Conservation (phyloP, 805 yeast species). For the Blastobotrys peoriensis region DNA sequence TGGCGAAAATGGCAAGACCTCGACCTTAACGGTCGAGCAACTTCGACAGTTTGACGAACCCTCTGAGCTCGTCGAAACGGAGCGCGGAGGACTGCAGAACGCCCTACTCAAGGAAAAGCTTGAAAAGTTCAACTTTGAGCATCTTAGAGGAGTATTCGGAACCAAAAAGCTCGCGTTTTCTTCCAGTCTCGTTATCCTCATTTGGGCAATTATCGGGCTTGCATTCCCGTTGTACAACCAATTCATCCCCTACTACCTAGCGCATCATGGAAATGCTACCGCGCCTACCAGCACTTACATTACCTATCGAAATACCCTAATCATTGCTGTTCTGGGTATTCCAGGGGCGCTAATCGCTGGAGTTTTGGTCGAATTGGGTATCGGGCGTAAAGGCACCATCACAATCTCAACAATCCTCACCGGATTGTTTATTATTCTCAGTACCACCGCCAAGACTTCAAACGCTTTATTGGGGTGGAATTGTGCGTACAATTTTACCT, state of each 20-base stretch:
- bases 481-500: constrained; percentile 15
- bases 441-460: constrained; percentile 14
- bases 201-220: constrained; percentile 54
- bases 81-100: constrained; percentile 15
- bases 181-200: constrained; percentile 39
- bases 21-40: constrained; percentile 42
- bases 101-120: constrained; percentile 1
- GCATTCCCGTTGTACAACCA: constrained; percentile 52
- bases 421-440: constrained; percentile 14
- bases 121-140: constrained; percentile 21
- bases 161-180: constrained; percentile 38
- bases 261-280: constrained; percentile 39
- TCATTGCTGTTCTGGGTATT: constrained; percentile 40
- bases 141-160: constrained; percentile 43
- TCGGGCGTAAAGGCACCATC: constrained; percentile 16
- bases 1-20: constrained; percentile 35
- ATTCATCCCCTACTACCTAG: constrained; percentile 47
- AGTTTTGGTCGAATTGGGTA: constrained; percentile 11
- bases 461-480: constrained; percentile 14
- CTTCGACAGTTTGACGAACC: constrained; percentile 39
- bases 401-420: constrained; percentile 14
- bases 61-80: constrained; percentile 2
- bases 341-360: constrained; percentile 48
- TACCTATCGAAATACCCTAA: constrained; percentile 25
- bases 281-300: constrained; percentile 11